Evolutionary conservation across 2,329 filamentous ascomycete genomes (phyloP), one percentile per base, ranked within the genome.

Genomic region (Byssothecium circinans): DNA sequence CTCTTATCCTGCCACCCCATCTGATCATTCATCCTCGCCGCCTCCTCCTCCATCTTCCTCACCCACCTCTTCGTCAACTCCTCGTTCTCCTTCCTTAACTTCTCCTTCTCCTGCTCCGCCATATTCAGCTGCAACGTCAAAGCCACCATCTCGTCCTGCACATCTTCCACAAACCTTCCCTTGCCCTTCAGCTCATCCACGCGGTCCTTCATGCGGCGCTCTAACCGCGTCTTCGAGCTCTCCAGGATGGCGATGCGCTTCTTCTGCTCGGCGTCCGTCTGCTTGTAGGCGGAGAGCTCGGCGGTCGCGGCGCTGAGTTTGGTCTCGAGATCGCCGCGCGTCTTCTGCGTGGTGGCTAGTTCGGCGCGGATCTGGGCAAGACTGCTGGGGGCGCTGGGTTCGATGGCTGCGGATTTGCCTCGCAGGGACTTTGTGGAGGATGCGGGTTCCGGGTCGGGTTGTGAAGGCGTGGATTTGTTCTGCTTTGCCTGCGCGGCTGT

Each of bases 1-100:
- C 32, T 36, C 41, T 36, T 36, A 11, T 35, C 32, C 33, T 25
- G 12, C 41, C 41, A 43, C 8, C 41, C 41, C 41, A 43, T 43
- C 15, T 43, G 30, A 35, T 61, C 56, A 43, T 97, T 97, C 86
- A 96, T 91, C 53, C 83, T 85, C 46, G 94, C 88, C 10, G 89
- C 92, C 74, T 96, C 91, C 65, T 86, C 81, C 3, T 85, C 87
- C 81, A 94, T 94, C 54, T 87, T 80, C 65, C 83, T 84, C 87
- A 97, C 91, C 90, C 91, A 97, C 45, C 94, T 81, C 68, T 91
- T 87, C 43, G 96, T 85, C 45, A 99, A 78, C 57, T 96, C 88
- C 65, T 89, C 85, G 66, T 97, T 97, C 69, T 97, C 94, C 49
- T 79, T 80, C 65, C 85, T 82, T 53, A 95, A 75, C 70, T 84